Evolutionary conservation across 2,329 filamentous ascomycete genomes (phyloP), one percentile per base, ranked within the genome.

Genomic region (Alternaria postmessia): DNA sequence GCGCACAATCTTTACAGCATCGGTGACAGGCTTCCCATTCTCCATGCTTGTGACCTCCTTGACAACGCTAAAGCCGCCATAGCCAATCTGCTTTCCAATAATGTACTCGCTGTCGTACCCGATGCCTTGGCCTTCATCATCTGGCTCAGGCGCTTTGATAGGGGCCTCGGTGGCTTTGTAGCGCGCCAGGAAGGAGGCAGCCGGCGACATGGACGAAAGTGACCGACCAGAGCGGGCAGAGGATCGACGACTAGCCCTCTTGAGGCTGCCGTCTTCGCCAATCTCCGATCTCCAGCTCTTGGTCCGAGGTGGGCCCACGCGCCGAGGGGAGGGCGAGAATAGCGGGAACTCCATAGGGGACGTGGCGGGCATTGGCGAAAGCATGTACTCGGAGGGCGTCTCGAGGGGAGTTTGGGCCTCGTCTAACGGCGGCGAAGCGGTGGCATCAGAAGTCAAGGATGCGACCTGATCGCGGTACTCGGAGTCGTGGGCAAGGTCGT

Each of bases 1-100:
- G 63, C 84, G 87, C 18, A 91, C 87, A 65, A 91, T 89, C 73
- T 91, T 91, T 63, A 91, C 88, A 3, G 88, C 88, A 54, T 84
- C 83, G n/a, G 85, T 82, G 42, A 83, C 80, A 39, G 84, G 84
- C 51, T 82, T 78, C 32, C 84, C 84, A 34, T 80, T 67, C 51
- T 86, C 83, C 46, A 90, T 84, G 55, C 87, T 89, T 61, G 83
- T 87, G 7, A 88, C 88, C 75, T 91, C 88, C 69, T 89, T 89
- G 34, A 91, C 87, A 1, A 86, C 82, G 64, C 87, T 89, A 74
- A 90, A 90, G 4, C 88, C 88, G 26, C 88, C 88, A 63, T 82
- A 86, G 3, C 87, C 88, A 60, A 91, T 87, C 61, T 87, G 85
- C 65, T 88, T 87, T 48, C 88, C 88, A 52, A 91, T 85, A 32